These are phyloP conservation scores for Pulveroboletus ravenelii DNA, from an alignment of 768 basidiomycete species.

Conservation along the genomic window DNA sequence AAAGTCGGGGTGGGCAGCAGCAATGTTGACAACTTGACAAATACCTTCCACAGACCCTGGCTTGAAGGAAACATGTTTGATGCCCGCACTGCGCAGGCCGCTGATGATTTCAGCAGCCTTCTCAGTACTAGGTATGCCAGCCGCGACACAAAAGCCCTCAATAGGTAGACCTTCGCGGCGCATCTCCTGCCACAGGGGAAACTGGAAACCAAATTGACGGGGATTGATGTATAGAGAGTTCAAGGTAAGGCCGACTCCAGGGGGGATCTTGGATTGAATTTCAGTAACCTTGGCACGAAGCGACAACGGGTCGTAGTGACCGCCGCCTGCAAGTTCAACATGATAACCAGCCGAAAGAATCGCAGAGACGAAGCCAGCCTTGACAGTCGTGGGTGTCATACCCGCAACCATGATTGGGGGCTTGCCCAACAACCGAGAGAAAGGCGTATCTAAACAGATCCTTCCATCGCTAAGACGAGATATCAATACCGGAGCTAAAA, in stretches of 20 bases:
- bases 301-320: constrained; percentile 89
- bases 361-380: constrained; percentile 91
- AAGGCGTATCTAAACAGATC: constrained; percentile 90
- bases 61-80: constrained; percentile 97
- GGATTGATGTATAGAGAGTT: constrained; percentile 98
- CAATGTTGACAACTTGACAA: constrained; percentile 94
- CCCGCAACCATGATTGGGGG: constrained; percentile 99
- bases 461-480: constrained; percentile 67
- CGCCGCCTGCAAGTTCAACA: constrained; percentile 95
- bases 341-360: constrained; percentile 93
- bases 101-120: constrained; percentile 96
- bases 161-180: constrained; percentile 90
- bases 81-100: constrained; percentile 75
- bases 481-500: background rate
- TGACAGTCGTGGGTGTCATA: constrained; percentile 97
- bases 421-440: constrained; percentile 94
- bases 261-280: constrained; percentile 78
- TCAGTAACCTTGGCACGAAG: constrained; percentile 90
- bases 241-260: constrained; percentile 88
- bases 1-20: constrained; percentile 89
- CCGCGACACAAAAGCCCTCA: constrained; percentile 99
- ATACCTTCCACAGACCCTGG: constrained; percentile 98
- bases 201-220: constrained; percentile 94
- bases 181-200: constrained; percentile 98
- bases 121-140: constrained; percentile 94